Evolutionary conservation across 176 grass and related monocot species (phyloP).

Genomic region (Oryza australiensis): DNA sequence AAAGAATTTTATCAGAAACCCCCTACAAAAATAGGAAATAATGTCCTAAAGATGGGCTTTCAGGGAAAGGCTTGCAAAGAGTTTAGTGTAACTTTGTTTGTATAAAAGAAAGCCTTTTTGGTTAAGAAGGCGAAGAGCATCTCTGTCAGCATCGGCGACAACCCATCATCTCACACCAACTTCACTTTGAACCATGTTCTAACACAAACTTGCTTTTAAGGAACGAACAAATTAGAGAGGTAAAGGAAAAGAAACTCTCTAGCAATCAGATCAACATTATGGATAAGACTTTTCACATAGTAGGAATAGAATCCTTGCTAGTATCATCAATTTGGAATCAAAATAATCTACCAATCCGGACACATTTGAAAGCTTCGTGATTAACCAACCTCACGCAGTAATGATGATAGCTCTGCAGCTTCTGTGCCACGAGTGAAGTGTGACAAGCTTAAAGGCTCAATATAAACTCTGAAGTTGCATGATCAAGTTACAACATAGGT

Average conservation of each 20-base stretch:
- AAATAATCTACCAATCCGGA: background rate
- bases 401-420: background rate
- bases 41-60: background rate
- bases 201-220: background rate
- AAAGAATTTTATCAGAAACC: no score
- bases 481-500: background rate
- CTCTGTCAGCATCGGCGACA: background rate
- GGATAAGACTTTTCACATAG: background rate
- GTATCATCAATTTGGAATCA: background rate
- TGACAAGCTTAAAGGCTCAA: slow-evolving; percentile 1
- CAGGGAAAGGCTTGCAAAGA: background rate
- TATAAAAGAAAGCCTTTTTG: background rate
- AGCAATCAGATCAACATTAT: slow-evolving; percentile 7
- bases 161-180: background rate
- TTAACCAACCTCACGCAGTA: background rate
- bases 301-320: background rate
- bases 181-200: background rate
- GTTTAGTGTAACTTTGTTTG: background rate
- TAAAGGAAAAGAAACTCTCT: background rate
- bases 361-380: background rate
- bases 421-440: background rate
- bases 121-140: background rate
- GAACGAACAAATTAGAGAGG: background rate
- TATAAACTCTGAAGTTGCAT: background rate
- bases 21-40: no score